Evolutionary conservation across 2,329 filamentous ascomycete species (phyloP), one percentile per base, ranked within the genome.

Genomic region (Ophiocordyceps camponoti-floridani): DNA sequence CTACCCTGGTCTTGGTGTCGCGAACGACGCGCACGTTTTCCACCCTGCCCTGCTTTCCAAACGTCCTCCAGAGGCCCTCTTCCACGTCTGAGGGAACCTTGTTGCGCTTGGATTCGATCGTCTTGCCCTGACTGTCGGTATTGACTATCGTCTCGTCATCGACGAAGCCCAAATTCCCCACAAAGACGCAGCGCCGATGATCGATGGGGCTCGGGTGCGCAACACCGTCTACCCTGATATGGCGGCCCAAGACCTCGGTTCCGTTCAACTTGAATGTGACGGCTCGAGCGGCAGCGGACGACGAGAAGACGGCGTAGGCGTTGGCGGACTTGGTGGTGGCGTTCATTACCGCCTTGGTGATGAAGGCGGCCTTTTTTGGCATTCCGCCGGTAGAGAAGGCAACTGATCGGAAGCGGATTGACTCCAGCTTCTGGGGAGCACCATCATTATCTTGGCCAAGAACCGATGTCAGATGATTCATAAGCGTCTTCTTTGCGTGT

Each of bases 151-250:
- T 83, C 64, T 95, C 88, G 52, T 95, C 86, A 55, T 95, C 89
- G 14, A 98, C 85, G 55, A 98, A 98, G 43, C 86, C 87, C 1
- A 98, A 73, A 57, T 98, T 98, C 42, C 91, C 91, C 26, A 98
- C 84, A 56, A 98, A 98, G 14, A 98, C 80, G 61, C 91, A 98
- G 45, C 88, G 82, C 47, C 82, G 79, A 61, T 94, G 79, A 57
- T 94, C 89, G 16, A 80, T 77, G 38, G 80, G 75, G 13, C 83
- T 72, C 0, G 91, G 91, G 62, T 95, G 87, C 1, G 88, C 85
- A 31, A 98, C 80, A 51, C 79, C 85, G 64, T 98, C 91, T 23
- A 89, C 89, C 40, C 89, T 79, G 46, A 98, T 66, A 62, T 98
- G 91, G 30, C 91, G 81, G 52, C 84, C 83, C 14, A 98, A 75